Evolutionary conservation across 495 filamentous ascomycete genomes (phyloP).

Genomic region (Elaphomyces granulatus): DNA sequence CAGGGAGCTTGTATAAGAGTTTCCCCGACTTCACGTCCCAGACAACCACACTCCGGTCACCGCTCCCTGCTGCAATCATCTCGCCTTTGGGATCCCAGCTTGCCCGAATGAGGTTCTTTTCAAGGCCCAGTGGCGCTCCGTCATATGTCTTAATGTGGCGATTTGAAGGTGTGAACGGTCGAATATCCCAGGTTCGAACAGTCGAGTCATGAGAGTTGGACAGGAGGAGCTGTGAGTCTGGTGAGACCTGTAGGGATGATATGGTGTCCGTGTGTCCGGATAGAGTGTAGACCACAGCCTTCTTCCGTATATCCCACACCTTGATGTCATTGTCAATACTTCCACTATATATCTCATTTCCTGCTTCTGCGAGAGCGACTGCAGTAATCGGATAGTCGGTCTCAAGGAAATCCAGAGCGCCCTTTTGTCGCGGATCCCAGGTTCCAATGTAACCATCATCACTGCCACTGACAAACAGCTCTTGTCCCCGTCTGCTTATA

Average conservation of each 20-base stretch:
- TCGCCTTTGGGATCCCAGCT: conserved; percentile 84
- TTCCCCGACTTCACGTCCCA: conserved; percentile 78
- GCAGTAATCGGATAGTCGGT: conserved; percentile 91
- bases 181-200: conserved; percentile 89
- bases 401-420: conserved; percentile 72
- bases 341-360: conserved; percentile 89
- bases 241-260: conserved; percentile 77
- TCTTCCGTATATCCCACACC: conserved; percentile 92
- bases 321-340: conserved; percentile 96
- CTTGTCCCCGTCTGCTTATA: conserved; percentile 74
- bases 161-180: conserved; percentile 82
- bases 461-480: conserved; percentile 72
- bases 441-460: conserved; percentile 92
- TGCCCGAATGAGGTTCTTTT: conserved; percentile 83
- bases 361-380: conserved; percentile 77
- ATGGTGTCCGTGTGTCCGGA: conserved; percentile 83
- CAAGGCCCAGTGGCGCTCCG: conserved; percentile 70
- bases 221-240: conserved; percentile 77
- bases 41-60: conserved; percentile 78
- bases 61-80: conserved; percentile 76
- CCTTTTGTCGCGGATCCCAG: conserved; percentile 92
- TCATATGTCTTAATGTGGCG: conserved; percentile 74
- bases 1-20: conserved; percentile 84
- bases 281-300: conserved; percentile 73
- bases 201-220: conserved; percentile 92